Evolutionary conservation across 1,139 yeast species (phyloP).

Genomic region (Sugiyamaella paludigena): DNA sequence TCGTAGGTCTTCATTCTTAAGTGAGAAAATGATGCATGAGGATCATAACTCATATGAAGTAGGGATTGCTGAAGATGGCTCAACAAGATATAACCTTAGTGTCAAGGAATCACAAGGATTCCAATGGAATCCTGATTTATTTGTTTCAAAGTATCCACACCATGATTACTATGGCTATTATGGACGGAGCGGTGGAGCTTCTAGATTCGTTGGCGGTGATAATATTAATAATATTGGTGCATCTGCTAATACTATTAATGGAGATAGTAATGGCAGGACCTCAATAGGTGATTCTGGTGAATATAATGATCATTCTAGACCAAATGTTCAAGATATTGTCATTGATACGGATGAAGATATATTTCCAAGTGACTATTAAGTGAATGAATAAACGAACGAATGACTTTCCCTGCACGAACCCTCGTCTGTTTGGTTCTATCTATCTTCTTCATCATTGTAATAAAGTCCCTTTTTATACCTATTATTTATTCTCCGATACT

Average conservation of each 20-base stretch:
- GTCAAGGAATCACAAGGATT: constrained; percentile 71
- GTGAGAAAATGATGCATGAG: constrained; percentile 62
- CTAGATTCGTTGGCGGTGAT: constrained; percentile 1
- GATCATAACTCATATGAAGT: constrained; percentile 57
- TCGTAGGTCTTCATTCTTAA: constrained; percentile 57
- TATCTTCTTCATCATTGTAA: background rate
- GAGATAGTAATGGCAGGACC: constrained; percentile 6
- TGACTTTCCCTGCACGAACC: too few relatives aligned
- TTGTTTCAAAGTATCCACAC: constrained; percentile 66
- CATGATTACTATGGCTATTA: constrained; percentile 9
- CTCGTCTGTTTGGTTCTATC: background rate
- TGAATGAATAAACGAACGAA: too few relatives aligned
- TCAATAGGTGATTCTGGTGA: background rate
- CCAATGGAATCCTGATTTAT: constrained; percentile 68
- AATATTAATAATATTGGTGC: constrained; percentile 10
- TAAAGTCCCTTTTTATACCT: too few relatives aligned
- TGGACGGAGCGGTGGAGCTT: constrained; percentile 4
- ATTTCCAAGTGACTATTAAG: constrained; percentile 26
- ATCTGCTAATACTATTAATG: too few relatives aligned
- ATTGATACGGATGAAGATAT: constrained; percentile 27
- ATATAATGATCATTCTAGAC: constrained; percentile 18
- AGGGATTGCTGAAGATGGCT: constrained; percentile 32
- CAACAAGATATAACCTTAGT: constrained; percentile 38
- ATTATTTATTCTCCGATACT: background rate
- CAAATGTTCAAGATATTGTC: constrained; percentile 26